These are phyloP conservation scores for Scutellaria barbata DNA, from an alignment of 257 asterid species.

Conservation along the genomic window DNA sequence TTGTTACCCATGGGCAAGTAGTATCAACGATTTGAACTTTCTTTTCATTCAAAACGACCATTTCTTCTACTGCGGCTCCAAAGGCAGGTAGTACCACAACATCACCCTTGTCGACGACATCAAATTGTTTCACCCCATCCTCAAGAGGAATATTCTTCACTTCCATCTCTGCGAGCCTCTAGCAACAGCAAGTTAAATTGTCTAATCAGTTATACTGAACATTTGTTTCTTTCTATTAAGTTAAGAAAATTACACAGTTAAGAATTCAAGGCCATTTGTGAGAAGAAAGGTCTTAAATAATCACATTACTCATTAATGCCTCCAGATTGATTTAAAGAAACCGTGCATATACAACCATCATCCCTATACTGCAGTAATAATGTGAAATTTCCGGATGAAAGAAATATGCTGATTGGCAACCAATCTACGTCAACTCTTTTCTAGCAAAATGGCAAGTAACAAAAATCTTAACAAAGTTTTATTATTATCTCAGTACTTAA, in stretches of 20 bases:
- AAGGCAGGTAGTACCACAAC: constrained; percentile 95
- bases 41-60: constrained; percentile 74
- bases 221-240: constrained; percentile 23
- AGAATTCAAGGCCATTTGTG: neutral
- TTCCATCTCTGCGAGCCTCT: constrained; percentile 86
- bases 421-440: neutral
- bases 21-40: constrained; percentile 96
- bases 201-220: constrained; percentile 5
- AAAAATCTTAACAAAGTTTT: neutral
- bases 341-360: too few relatives aligned
- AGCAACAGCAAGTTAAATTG: constrained; percentile 29
- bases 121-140: constrained; percentile 69
- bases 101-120: constrained; percentile 75
- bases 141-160: constrained; percentile 66
- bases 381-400: neutral
- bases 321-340: too few relatives aligned
- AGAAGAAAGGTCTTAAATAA: neutral
- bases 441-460: neutral
- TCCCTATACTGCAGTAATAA: too few relatives aligned
- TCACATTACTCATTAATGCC: neutral
- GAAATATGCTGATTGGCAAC: neutral
- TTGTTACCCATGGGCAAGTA: constrained; percentile 98
- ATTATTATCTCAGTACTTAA: neutral
- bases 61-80: constrained; percentile 95
- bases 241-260: neutral